phyloP scores from a whole-genome alignment of 257 asterid species.

The Solanum tarapatanum region DNA sequence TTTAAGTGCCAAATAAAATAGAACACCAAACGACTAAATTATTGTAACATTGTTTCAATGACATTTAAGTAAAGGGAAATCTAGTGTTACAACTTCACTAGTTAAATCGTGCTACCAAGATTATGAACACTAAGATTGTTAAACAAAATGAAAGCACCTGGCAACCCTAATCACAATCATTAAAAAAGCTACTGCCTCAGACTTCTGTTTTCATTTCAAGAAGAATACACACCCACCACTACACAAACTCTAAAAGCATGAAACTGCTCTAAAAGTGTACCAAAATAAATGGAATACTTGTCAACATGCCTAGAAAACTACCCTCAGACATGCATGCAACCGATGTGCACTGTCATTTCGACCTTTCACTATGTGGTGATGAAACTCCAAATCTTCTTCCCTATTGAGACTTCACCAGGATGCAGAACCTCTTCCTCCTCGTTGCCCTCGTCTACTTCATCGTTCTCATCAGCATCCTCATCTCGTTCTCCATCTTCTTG shows the following conservation, averaged over 20 bases:
- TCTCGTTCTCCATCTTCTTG: not conserved
- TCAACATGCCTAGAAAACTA: not conserved
- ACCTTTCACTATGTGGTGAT: slow-evolving; percentile 46
- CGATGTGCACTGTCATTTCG: not conserved
- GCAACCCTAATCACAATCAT: not conserved
- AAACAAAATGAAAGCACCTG: not conserved
- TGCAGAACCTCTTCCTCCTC: slow-evolving; percentile 54
- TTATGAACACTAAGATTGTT: not conserved
- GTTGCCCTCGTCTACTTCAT: slow-evolving; percentile 24
- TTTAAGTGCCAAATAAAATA: not conserved
- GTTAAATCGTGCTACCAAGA: not conserved
- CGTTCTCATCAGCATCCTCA: slow-evolving; percentile 12
- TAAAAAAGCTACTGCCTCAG: not conserved
- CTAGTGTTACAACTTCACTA: not conserved
- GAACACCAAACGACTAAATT: not conserved
- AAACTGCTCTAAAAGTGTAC: not conserved
- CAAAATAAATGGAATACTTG: not conserved
- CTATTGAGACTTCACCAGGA: slow-evolving; percentile 85
- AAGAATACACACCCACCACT: not conserved
- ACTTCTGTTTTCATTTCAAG: not conserved
- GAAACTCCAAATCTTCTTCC: slow-evolving; percentile 91
- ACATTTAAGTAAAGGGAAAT: not conserved
- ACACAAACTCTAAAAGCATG: not conserved
- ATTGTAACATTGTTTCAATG: not conserved
- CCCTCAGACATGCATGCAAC: not conserved